These are phyloP conservation scores for Erythrophleum fordii DNA, from an alignment of 306 rosid species.

Conservation along the genomic window DNA sequence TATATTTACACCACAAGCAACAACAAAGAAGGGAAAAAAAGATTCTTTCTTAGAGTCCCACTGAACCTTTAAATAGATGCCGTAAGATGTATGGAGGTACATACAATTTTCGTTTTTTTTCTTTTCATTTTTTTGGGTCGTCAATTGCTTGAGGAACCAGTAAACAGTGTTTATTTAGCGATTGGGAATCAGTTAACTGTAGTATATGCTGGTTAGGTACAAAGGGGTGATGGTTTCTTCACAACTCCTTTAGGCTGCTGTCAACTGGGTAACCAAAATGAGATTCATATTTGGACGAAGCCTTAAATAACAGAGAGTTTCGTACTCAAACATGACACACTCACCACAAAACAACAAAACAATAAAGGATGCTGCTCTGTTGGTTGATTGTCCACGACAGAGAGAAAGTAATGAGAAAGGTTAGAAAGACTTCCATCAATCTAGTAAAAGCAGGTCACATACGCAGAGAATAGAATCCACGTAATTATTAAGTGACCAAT, in stretches of 20 bases:
- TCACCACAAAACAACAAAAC: not conserved
- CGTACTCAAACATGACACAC: not conserved
- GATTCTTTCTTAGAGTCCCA: not conserved
- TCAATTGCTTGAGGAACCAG: not conserved
- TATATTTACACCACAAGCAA: not conserved
- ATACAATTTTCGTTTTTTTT: not conserved
- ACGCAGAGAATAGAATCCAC: not conserved
- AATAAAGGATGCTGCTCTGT: too few relatives aligned
- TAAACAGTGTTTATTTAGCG: not conserved
- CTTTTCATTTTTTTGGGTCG: not conserved
- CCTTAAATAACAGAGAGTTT: not conserved
- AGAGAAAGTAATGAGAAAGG: not conserved
- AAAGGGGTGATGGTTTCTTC: not conserved
- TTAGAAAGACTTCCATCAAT: not conserved
- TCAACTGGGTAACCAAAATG: too few relatives aligned
- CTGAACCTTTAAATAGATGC: not conserved
- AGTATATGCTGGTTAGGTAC: not conserved
- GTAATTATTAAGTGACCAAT: not conserved
- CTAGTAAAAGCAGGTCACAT: not conserved
- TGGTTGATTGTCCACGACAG: too few relatives aligned
- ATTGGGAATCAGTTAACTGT: not conserved
- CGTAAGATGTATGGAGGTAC: not conserved
- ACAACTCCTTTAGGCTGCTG: not conserved
- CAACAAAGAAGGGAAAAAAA: not conserved
- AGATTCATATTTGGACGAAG: not conserved